Evolutionary conservation across 2,329 filamentous ascomycete species (phyloP), one percentile per base, ranked within the genome.

Genomic region (Pyrenochaeta sp.): DNA sequence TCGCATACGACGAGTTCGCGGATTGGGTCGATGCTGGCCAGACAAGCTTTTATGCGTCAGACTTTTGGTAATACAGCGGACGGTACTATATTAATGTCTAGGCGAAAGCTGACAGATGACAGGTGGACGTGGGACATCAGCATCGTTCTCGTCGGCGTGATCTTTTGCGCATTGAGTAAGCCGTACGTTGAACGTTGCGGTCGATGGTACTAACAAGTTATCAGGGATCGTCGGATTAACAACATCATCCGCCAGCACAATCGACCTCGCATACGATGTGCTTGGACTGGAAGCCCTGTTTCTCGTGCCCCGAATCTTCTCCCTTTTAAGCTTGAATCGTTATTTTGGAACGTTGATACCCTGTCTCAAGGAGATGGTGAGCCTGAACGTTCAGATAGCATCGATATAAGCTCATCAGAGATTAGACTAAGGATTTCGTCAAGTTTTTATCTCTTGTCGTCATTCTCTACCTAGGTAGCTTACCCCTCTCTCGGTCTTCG

Each of bases 341-440:
- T 97, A 96, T 74, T 97, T 95, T 85, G 93, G 92, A 42, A 95
- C 91, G 0, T 78, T 95, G 48, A 93, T 97, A 58, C 93, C 93
- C 0, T 96, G 93, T 63, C 83, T 97, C 50, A 95, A 95, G 74
- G 92, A 94, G 75, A 97, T 97, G 93, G 91, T 86, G 59, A 54
- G 61, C 62, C 8, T 10, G 27, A 5, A n/a, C 40, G 13, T n/a
- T 22, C 12, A 13, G 19, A 39, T 2, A 5, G 13, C 2, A n/a
- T 30, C 3, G 39, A n/a, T 34, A 12, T 15, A 19, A 15, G 32
- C 50, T 50, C 7, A 53, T 30, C 25, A 19, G 24, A 57, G 13
- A 30, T 24, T 51, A 87, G 86, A 87, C 91, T 39, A 94, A 93
- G 77, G 92, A 96, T 73, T 97, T 97, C 73, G 78, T 93, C 75